phyloP scores from a whole-genome alignment of 2,329 filamentous ascomycete genomes.

The Juglanconis oblonga region DNA sequence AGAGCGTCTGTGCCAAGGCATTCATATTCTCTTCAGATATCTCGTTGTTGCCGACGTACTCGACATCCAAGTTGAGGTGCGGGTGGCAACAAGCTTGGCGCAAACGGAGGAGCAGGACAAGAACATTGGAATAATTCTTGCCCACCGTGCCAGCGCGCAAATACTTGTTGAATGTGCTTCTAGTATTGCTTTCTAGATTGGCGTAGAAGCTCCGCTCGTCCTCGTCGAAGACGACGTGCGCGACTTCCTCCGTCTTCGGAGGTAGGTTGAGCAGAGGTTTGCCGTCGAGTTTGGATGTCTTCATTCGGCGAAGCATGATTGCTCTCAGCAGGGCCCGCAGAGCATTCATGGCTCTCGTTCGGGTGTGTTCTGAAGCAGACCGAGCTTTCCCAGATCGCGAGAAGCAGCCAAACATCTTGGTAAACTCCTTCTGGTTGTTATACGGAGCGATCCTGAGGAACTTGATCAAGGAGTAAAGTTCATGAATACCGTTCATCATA shows the following conservation, averaged over 20 bases:
- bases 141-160: slow-evolving; percentile 65
- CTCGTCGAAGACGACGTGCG: slow-evolving; percentile 63
- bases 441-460: slow-evolving; percentile 80
- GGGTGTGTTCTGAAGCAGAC: slow-evolving; percentile 42
- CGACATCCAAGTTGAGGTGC: slow-evolving; percentile 56
- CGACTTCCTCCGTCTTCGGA: slow-evolving; percentile 58
- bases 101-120: slow-evolving; percentile 77
- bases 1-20: slow-evolving; percentile 53
- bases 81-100: slow-evolving; percentile 80
- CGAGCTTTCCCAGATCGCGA: slow-evolving; percentile 21
- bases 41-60: slow-evolving; percentile 39
- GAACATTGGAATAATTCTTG: slow-evolving; percentile 73
- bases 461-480: slow-evolving; percentile 73
- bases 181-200: slow-evolving; percentile 63
- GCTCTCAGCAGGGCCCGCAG: slow-evolving; percentile 75
- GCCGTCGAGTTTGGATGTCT: slow-evolving; percentile 75
- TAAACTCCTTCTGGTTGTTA: slow-evolving; percentile 61
- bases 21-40: slow-evolving; percentile 41
- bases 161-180: slow-evolving; percentile 74
- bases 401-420: slow-evolving; percentile 39
- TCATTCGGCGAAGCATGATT: slow-evolving; percentile 78
- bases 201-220: slow-evolving; percentile 66
- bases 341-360: slow-evolving; percentile 63
- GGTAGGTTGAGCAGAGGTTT: slow-evolving; percentile 71
- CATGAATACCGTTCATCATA: slow-evolving; percentile 82